phyloP scores from a whole-genome alignment of 2,329 filamentous ascomycete genomes.

The Dryadomyces sulphureus region DNA sequence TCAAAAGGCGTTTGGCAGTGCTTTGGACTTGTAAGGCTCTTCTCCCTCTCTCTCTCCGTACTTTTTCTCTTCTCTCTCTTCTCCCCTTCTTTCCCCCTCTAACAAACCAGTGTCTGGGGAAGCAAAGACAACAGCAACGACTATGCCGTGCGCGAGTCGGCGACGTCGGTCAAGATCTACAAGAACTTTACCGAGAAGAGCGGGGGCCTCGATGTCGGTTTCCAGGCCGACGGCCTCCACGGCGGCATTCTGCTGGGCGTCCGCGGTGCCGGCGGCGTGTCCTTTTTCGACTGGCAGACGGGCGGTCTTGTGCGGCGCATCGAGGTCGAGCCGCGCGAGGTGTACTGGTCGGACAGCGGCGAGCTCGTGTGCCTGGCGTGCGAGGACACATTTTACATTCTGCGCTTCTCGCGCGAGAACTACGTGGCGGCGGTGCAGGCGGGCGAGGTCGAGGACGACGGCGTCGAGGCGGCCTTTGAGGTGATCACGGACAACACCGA shows the following conservation, averaged over 20 bases:
- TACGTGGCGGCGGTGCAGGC: constrained; percentile 73
- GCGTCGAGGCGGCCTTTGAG: constrained; percentile 90
- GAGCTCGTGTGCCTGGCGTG: constrained; percentile 87
- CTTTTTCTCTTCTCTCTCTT: neutral
- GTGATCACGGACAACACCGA: constrained; percentile 93
- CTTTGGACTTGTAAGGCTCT: constrained; percentile 56
- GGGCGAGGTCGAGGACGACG: constrained; percentile 74
- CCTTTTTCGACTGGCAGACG: constrained; percentile 91
- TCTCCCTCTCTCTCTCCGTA: neutral
- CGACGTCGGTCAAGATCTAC: constrained; percentile 91
- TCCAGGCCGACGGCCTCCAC: constrained; percentile 81
- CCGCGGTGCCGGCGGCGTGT: constrained; percentile 85
- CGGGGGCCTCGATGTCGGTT: constrained; percentile 82
- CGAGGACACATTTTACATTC: constrained; percentile 88
- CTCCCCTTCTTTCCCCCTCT: neutral
- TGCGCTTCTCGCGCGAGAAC: constrained; percentile 80
- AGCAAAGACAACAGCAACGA: constrained; percentile 97
- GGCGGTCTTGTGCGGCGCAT: constrained; percentile 83
- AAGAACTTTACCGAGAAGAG: constrained; percentile 92
- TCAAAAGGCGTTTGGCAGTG: constrained; percentile 94
- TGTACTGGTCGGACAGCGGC: constrained; percentile 96
- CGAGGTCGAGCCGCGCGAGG: constrained; percentile 57
- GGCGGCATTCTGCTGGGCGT: constrained; percentile 87
- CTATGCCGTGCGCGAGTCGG: constrained; percentile 89
- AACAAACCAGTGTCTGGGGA: constrained; percentile 66